These are phyloP conservation scores for Fusarium metavorans DNA, from an alignment of 2,329 filamentous ascomycete genomes.

Conservation along the genomic window DNA sequence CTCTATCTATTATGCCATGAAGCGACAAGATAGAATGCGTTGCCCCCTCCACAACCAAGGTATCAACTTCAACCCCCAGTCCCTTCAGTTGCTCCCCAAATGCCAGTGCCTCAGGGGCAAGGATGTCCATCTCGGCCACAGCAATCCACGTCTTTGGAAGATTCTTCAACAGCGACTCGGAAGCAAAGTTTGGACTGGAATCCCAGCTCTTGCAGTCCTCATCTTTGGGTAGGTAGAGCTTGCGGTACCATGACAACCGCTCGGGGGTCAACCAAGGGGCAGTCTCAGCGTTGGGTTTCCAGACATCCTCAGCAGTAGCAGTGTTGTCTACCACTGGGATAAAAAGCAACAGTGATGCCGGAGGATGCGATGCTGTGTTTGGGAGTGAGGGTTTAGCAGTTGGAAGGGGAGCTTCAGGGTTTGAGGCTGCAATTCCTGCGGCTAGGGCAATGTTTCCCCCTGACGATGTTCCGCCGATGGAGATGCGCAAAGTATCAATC, in stretches of 20 bases:
- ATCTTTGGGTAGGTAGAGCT: conserved; percentile 47
- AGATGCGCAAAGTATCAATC: conserved; percentile 44
- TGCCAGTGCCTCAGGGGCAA: conserved; percentile 47
- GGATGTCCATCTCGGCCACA: conserved; percentile 49
- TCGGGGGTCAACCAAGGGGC: conserved; percentile 50
- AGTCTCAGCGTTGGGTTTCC: conserved; percentile 43
- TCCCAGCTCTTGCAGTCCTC: conserved; percentile 45
- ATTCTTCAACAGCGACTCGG: conserved; percentile 37
- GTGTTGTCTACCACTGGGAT: conserved; percentile 52
- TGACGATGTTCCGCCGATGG: conserved; percentile 49
- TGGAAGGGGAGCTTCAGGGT: conserved; percentile 21
- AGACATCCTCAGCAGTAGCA: conserved; percentile 42
- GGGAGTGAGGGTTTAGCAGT: conserved; percentile 33
- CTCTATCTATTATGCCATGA: conserved; percentile 40
- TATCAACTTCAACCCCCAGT: conserved; percentile 35
- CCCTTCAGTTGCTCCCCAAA: conserved; percentile 45
- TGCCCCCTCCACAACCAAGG: conserved; percentile 35
- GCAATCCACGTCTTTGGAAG: conserved; percentile 49
- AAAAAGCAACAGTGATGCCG: conserved; percentile 39
- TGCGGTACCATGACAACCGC: conserved; percentile 53
- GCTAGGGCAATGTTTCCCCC: conserved; percentile 42
- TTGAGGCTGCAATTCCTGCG: conserved; percentile 36
- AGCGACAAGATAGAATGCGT: conserved; percentile 45
- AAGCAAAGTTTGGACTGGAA: conserved; percentile 49
- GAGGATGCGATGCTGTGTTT: conserved; percentile 8